Base-by-base conservation (phyloP, 768 basidiomycete genomes). In the Boletus subparvulus region DNA sequence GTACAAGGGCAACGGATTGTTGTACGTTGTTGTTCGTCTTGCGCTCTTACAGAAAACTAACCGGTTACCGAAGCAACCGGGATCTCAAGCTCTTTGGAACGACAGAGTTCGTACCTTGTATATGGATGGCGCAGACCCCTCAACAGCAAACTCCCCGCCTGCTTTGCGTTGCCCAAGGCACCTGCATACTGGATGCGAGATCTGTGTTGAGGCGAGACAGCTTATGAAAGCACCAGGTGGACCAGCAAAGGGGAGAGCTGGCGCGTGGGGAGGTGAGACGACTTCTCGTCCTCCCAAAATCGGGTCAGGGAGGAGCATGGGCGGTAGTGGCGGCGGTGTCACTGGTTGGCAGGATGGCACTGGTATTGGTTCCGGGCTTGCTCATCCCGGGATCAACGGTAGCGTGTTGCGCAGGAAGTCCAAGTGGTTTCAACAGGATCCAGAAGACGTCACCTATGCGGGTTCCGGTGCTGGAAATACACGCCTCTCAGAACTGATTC, bases 281-380 rank as follows among this genome's bases (percentile, higher is more conserved):
- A 63, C 59, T 0, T 65, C 65, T 0, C 67, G 68, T 32, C 64
- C 66, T 26, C 47, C 63, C 30, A 60, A 62, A 33, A 55, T 61
- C 14, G 60, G 61, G 17, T 58, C 61, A 7, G 66, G 58, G 2
- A 64, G 63, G 55, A 61, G 61, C 55, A 64, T 63, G 62, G 67
- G 69, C n/a, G 68, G 69, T 12, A 65, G 66, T 32, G 70, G 70
- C 4, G 80, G 80, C 9, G 83, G 83, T 1, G 78, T 90, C 41
- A 83, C 83, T 2, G 89, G 88, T 3, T 90, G 87, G 85, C 83
- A 84, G 61, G 88, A 90, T 50, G 85, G 87, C 7, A 82, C 80
- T 58, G 89, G 89, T 14, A 80, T 90, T 46, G 89, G 89, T 12
- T 82, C 84, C 3, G 89, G 89, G 4, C 77, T 90, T 30, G 74